Conservation (phyloP, 73 alveolate species). For the Vitrella brassicaformis region DNA sequence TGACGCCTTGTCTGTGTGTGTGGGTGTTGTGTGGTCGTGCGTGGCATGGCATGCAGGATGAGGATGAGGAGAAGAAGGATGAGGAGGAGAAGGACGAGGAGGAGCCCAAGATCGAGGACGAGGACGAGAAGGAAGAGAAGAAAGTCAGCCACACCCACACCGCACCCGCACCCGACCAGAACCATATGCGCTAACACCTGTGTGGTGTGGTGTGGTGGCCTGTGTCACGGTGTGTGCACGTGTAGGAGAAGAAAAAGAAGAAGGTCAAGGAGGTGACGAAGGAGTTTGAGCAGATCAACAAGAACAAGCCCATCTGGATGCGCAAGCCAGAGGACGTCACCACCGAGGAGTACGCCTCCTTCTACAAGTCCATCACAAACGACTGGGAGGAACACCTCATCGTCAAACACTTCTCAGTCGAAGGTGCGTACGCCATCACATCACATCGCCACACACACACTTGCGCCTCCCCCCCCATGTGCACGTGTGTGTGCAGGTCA, state of each 20-base stretch:
- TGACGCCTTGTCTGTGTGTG: no score
- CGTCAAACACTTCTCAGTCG: slow-evolving; percentile 97
- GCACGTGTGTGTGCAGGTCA: slow-evolving; percentile 36
- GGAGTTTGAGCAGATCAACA: slow-evolving; percentile 94
- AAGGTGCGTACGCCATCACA: slow-evolving; percentile 18
- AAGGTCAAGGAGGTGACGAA: slow-evolving; percentile 96
- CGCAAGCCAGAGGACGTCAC: slow-evolving; percentile 91
- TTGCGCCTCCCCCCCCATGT: not conserved
- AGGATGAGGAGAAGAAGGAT: slow-evolving; percentile 48
- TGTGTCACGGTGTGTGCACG: no score
- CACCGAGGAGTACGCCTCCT: slow-evolving; percentile 94
- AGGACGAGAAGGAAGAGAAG: slow-evolving; percentile 75
- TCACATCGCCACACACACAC: not conserved
- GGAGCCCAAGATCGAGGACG: slow-evolving; percentile 63
- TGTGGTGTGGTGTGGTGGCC: no score
- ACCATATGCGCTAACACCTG: no score
- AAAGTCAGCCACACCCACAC: no score
- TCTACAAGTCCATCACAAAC: slow-evolving; percentile 92
- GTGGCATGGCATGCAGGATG: slow-evolving; percentile 59
- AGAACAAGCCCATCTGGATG: slow-evolving; percentile 98
- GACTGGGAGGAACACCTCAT: slow-evolving; percentile 99
- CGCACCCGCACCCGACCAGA: no score
- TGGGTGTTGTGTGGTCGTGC: no score
- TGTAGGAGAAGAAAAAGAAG: slow-evolving; percentile 85
- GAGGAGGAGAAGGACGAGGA: slow-evolving; percentile 61